phyloP scores from a whole-genome alignment of 148 eudicot species.

The Selenicereus undatus region DNA sequence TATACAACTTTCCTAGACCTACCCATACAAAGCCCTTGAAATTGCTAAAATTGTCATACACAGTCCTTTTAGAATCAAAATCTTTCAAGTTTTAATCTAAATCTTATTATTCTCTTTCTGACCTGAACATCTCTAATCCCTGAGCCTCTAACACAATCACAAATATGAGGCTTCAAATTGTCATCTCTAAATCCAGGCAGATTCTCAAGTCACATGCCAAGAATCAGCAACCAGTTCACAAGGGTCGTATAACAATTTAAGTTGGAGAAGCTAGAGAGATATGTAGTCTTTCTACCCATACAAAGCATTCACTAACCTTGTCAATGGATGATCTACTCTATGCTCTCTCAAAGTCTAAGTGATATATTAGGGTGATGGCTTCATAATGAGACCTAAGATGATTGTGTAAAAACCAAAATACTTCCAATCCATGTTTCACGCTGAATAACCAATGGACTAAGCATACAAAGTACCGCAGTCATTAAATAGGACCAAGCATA shows the following conservation, averaged over 20 bases:
- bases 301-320: too few species aligned
- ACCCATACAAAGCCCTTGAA: not conserved
- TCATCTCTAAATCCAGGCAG: slow-evolving; percentile 26
- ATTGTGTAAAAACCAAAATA: too few species aligned
- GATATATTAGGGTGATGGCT: too few species aligned
- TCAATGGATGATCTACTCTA: too few species aligned
- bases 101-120: not conserved
- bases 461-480: too few species aligned
- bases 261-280: slow-evolving; percentile 34
- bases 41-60: not conserved
- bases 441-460: too few species aligned
- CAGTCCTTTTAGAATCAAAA: not conserved
- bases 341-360: too few species aligned
- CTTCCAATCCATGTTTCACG: too few species aligned
- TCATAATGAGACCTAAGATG: too few species aligned
- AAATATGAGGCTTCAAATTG: not conserved
- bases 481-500: too few species aligned
- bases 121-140: not conserved
- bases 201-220: slow-evolving; percentile 19
- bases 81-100: not conserved
- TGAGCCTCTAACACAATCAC: not conserved
- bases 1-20: not conserved
- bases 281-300: slow-evolving; percentile 36
- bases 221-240: slow-evolving; percentile 22
- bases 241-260: slow-evolving; percentile 39